phyloP scores from a whole-genome alignment of 2,329 filamentous ascomycete genomes.

The Magnaporthiopsis poae region DNA sequence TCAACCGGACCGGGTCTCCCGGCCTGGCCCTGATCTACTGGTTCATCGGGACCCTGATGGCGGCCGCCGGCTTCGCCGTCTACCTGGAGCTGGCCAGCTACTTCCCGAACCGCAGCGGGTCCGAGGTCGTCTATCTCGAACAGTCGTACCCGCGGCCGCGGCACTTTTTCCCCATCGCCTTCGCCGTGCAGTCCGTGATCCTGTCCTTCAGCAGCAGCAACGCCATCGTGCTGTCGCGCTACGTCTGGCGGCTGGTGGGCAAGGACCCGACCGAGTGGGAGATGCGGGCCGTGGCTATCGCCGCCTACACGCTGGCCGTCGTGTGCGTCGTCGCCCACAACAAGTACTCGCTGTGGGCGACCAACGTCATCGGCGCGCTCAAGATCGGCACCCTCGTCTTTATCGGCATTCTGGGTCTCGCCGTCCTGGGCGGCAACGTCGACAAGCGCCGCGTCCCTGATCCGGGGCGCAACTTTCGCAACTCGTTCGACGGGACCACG shows the following conservation, averaged over 20 bases:
- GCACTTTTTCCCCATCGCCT: conserved; percentile 54
- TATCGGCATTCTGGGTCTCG: conserved; percentile 45
- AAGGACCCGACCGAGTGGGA: conserved; percentile 48
- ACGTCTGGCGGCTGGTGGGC: conserved; percentile 49
- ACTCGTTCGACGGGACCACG: conserved; percentile 42
- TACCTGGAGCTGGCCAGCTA: conserved; percentile 57
- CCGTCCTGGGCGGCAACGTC: conserved; percentile 46
- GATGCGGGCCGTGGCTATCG: conserved; percentile 56
- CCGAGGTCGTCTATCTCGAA: conserved; percentile 59
- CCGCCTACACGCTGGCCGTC: conserved; percentile 50
- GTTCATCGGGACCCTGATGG: conserved; percentile 52
- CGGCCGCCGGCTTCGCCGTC: conserved; percentile 42
- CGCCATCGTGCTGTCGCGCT: conserved; percentile 53
- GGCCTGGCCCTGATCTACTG: conserved; percentile 56
- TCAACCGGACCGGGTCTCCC: conserved; percentile 50
- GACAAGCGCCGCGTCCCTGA: conserved; percentile 31
- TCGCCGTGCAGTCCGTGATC: conserved; percentile 53
- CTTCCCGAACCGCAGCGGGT: conserved; percentile 57
- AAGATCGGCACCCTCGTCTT: conserved; percentile 52
- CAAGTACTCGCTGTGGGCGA: conserved; percentile 40
- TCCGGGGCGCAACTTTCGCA: conserved; percentile 42
- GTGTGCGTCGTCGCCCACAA: conserved; percentile 42
- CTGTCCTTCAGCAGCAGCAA: conserved; percentile 59
- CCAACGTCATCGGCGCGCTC: conserved; percentile 44
- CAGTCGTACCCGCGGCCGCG: conserved; percentile 56